Percentiles rank a stretch among this genome's conserved stretches.
phyloP scores from a whole-genome alignment of 768 basidiomycete species.

The Hortiboletus campestris region DNA sequence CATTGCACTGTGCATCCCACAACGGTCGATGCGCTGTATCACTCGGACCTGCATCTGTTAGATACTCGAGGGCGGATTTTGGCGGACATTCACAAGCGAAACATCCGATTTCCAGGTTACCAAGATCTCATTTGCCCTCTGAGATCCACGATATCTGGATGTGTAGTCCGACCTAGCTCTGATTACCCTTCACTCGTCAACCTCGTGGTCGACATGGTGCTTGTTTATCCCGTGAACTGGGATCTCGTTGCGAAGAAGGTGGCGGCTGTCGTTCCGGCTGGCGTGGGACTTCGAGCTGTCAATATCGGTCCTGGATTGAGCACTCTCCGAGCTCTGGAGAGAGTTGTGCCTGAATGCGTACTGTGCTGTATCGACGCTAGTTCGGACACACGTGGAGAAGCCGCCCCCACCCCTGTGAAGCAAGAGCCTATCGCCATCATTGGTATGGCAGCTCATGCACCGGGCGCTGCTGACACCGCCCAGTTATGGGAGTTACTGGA shows the following conservation, averaged over 20 bases:
- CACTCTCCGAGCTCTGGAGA: constrained; percentile 39
- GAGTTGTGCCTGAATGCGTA: constrained; percentile 25
- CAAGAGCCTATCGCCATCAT: constrained; percentile 64
- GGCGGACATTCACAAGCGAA: constrained; percentile 41
- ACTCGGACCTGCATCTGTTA: constrained; percentile 31
- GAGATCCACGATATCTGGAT: constrained; percentile 46
- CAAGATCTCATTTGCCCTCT: constrained; percentile 47
- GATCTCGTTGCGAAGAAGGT: constrained; percentile 38
- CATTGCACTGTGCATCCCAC: constrained; percentile 41
- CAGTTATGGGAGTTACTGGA: constrained; percentile 61
- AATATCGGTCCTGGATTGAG: constrained; percentile 51
- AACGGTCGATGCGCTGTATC: constrained; percentile 52
- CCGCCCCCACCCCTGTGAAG: constrained; percentile 12
- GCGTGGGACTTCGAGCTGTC: constrained; percentile 35
- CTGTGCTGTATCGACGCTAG: constrained; percentile 18
- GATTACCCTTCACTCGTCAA: constrained; percentile 35
- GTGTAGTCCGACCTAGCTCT: constrained; percentile 27
- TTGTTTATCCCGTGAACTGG: constrained; percentile 56
- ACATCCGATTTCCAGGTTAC: constrained; percentile 50
- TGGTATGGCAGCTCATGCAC: constrained; percentile 63
- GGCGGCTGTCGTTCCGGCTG: constrained; percentile 11
- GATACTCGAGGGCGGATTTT: constrained; percentile 41
- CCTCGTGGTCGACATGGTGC: constrained; percentile 39
- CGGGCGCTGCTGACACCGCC: constrained; percentile 46
- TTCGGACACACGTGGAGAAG: constrained; percentile 5